These are phyloP conservation scores for Hypericum androsaemum DNA, from an alignment of 345 rosid species.

Conservation along the genomic window DNA sequence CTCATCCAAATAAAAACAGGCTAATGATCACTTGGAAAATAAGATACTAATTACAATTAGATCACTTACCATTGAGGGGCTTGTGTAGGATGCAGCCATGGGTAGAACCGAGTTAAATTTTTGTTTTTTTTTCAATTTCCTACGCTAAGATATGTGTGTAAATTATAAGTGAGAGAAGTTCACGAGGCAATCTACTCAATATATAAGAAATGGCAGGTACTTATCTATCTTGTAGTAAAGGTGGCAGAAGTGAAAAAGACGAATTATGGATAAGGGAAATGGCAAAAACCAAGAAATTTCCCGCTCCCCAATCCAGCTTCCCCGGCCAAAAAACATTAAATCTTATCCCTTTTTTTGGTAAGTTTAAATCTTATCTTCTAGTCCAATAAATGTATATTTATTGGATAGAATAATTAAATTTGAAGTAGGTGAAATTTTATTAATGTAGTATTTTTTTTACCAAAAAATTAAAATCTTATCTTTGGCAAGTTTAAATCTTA, in stretches of 20 bases:
- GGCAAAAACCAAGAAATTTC: constrained; percentile 19
- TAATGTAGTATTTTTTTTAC: too few species aligned
- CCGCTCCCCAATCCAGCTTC: too few species aligned
- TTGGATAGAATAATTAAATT: too few species aligned
- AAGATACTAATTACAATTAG: background rate
- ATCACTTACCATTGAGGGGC: constrained; percentile 68
- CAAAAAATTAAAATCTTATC: too few species aligned
- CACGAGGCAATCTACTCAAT: constrained; percentile 21
- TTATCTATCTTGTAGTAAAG: background rate
- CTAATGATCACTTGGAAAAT: background rate
- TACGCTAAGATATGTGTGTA: too few species aligned
- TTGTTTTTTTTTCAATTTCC: background rate
- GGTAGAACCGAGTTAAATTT: constrained; percentile 21
- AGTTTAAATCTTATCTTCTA: too few species aligned
- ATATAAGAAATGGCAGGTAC: constrained; percentile 23
- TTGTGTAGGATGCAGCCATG: constrained; percentile 92
- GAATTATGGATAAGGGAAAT: background rate
- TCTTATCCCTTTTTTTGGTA: too few species aligned
- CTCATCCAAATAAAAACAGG: background rate
- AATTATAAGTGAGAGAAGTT: constrained; percentile 25
- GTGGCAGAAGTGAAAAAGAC: constrained; percentile 3
- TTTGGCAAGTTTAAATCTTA: too few species aligned
- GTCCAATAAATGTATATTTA: too few species aligned
- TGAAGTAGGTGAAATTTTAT: too few species aligned
- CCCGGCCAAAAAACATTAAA: too few species aligned